These are phyloP conservation scores for Penicillium pulvis DNA, from an alignment of 495 filamentous ascomycete genomes.

Conservation along the genomic window DNA sequence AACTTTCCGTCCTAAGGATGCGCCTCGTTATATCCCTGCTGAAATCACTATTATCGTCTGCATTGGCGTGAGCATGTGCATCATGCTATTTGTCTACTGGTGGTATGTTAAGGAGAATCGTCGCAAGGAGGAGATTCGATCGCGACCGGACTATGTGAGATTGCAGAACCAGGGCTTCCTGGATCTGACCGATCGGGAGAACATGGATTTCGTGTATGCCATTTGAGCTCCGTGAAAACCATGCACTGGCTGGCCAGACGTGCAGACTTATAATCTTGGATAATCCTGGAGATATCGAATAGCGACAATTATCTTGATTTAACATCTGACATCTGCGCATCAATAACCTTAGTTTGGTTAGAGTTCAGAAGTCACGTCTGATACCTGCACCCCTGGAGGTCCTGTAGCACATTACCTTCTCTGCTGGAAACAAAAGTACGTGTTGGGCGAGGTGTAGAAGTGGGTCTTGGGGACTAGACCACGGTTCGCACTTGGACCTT, in stretches of 20 bases:
- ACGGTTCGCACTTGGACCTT: neutral
- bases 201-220: slow-evolving; percentile 16
- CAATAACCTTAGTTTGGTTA: neutral
- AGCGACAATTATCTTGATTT: neutral
- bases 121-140: slow-evolving; percentile 57
- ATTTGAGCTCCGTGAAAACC: neutral
- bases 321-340: neutral
- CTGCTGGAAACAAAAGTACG: neutral
- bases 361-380: too few species aligned
- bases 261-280: neutral
- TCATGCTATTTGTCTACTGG: slow-evolving; percentile 62
- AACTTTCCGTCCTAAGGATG: slow-evolving; percentile 60
- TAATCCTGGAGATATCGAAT: neutral
- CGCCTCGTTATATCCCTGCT: slow-evolving; percentile 64
- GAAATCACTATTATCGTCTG: slow-evolving; percentile 66
- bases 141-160: slow-evolving; percentile 59
- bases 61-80: slow-evolving; percentile 47
- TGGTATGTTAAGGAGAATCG: slow-evolving; percentile 64
- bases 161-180: slow-evolving; percentile 61
- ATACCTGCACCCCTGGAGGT: too few species aligned
- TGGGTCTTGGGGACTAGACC: too few species aligned
- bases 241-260: neutral
- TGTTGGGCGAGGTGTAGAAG: neutral
- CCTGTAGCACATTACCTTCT: too few species aligned
- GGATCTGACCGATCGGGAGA: slow-evolving; percentile 13